These are phyloP conservation scores for Cyberlindnera euphorbiiphila DNA, from an alignment of 805 yeast genomes.

Conservation along the genomic window DNA sequence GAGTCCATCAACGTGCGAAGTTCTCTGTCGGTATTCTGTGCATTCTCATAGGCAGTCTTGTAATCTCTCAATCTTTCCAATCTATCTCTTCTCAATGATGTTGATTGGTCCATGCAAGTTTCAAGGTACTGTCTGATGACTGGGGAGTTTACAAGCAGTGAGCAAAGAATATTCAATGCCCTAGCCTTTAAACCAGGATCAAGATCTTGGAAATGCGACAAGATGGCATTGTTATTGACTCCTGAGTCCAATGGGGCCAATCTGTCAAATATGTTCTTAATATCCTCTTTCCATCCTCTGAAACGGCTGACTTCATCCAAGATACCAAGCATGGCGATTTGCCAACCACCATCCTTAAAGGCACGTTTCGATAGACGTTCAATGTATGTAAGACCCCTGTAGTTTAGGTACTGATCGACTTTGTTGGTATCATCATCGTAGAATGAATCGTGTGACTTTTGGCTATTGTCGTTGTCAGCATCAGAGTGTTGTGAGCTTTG, in stretches of 20 bases:
- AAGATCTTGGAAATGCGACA: conserved; percentile 53
- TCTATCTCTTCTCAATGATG: conserved; percentile 60
- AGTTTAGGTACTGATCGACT: conserved; percentile 42
- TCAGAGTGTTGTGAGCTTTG: conserved; percentile 21
- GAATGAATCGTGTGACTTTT: conserved; percentile 5
- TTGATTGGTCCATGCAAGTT: conserved; percentile 58
- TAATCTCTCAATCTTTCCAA: conserved; percentile 62
- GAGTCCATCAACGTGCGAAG: conserved; percentile 30
- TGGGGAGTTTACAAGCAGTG: conserved; percentile 55
- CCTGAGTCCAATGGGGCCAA: conserved; percentile 55
- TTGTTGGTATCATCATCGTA: conserved; percentile 22
- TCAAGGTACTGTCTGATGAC: conserved; percentile 64
- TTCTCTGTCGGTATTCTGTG: conserved; percentile 42
- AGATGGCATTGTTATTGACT: conserved; percentile 47
- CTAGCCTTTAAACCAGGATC: conserved; percentile 51
- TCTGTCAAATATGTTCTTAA: conserved; percentile 45
- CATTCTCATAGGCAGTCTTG: conserved; percentile 48
- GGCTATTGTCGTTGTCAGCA: conserved; percentile 21
- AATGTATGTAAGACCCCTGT: conserved; percentile 67
- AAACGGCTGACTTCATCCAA: conserved; percentile 57
- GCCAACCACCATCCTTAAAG: conserved; percentile 86
- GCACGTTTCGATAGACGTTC: conserved; percentile 70
- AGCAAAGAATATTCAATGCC: conserved; percentile 58
- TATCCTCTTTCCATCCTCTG: conserved; percentile 47
- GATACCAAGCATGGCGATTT: conserved; percentile 69